Conservation (phyloP, 1,284 basidiomycete species). For the Boletellus deceptivus region DNA sequence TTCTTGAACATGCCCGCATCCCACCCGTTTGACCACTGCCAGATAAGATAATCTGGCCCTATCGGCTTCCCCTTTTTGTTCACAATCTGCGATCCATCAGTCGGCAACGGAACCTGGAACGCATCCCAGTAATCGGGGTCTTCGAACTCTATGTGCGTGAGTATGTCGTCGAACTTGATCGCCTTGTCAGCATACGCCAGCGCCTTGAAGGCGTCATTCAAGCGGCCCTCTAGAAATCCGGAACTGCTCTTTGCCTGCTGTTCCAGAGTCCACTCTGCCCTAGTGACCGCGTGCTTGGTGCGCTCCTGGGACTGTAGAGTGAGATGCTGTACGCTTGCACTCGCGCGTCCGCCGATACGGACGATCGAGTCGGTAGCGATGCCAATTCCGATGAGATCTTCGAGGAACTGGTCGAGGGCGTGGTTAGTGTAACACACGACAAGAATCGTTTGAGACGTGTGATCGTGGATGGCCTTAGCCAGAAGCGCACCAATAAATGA, state of each 20-base stretch:
- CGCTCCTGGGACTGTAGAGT: conserved; percentile 37
- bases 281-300: conserved; percentile 18
- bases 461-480: conserved; percentile 53
- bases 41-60: conserved; percentile 40
- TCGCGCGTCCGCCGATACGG: conserved; percentile 57
- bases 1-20: conserved; percentile 43
- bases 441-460: conserved; percentile 47
- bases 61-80: conserved; percentile 39
- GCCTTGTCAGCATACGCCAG: conserved; percentile 26
- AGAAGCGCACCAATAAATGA: conserved; percentile 66
- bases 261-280: conserved; percentile 41
- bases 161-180: conserved; percentile 31
- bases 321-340: conserved; percentile 43
- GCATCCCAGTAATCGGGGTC: conserved; percentile 44
- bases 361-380: conserved; percentile 48
- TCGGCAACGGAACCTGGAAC: conserved; percentile 42
- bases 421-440: conserved; percentile 71
- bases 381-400: conserved; percentile 56
- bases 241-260: conserved; percentile 35
- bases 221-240: conserved; percentile 17
- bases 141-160: conserved; percentile 47
- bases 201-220: conserved; percentile 35
- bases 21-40: conserved; percentile 44
- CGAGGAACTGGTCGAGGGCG: conserved; percentile 63
- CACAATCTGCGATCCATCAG: conserved; percentile 44